A percentile compares a stretch with the other conserved stretches of the same genome.
Evolutionary conservation across 495 filamentous ascomycete species (phyloP).

Genomic region (Tuber calosporum): DNA sequence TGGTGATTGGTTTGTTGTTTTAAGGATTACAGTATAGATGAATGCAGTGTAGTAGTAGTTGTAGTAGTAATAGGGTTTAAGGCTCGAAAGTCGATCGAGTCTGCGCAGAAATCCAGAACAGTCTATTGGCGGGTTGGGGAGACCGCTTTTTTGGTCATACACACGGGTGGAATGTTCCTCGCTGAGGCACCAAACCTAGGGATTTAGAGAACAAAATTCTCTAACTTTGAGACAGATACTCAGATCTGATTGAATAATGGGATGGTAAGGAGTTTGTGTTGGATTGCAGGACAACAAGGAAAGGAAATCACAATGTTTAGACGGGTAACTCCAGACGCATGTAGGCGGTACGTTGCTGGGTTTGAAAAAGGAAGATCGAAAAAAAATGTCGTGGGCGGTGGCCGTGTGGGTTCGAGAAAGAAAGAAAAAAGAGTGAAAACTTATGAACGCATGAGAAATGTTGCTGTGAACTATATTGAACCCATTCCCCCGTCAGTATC

Average conservation of each 20-base stretch:
- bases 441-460: slow-evolving; percentile 40
- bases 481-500: background rate
- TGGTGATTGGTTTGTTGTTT: slow-evolving; percentile 26
- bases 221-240: slow-evolving; percentile 28
- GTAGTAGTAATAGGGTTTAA: slow-evolving; percentile 20
- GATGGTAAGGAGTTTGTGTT: slow-evolving; percentile 21
- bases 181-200: slow-evolving; percentile 42
- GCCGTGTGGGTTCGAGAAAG: slow-evolving; percentile 35
- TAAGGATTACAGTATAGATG: slow-evolving; percentile 41
- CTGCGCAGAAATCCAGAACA: slow-evolving; percentile 38
- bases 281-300: slow-evolving; percentile 22
- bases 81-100: slow-evolving; percentile 40
- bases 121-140: slow-evolving; percentile 32
- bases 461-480: slow-evolving; percentile 33
- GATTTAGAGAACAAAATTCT: slow-evolving; percentile 31
- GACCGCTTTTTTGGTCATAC: slow-evolving; percentile 36
- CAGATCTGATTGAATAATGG: slow-evolving; percentile 21
- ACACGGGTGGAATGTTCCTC: slow-evolving; percentile 39
- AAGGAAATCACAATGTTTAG: slow-evolving; percentile 39
- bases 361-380: slow-evolving; percentile 30
- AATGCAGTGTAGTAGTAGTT: slow-evolving; percentile 36
- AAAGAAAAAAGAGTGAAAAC: slow-evolving; percentile 38
- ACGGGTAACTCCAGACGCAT: slow-evolving; percentile 38
- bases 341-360: slow-evolving; percentile 38
- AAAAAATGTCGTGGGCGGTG: slow-evolving; percentile 28